phyloP scores from a whole-genome alignment of 1,284 basidiomycete species.

The Cutaneotrichosporon sp. region DNA sequence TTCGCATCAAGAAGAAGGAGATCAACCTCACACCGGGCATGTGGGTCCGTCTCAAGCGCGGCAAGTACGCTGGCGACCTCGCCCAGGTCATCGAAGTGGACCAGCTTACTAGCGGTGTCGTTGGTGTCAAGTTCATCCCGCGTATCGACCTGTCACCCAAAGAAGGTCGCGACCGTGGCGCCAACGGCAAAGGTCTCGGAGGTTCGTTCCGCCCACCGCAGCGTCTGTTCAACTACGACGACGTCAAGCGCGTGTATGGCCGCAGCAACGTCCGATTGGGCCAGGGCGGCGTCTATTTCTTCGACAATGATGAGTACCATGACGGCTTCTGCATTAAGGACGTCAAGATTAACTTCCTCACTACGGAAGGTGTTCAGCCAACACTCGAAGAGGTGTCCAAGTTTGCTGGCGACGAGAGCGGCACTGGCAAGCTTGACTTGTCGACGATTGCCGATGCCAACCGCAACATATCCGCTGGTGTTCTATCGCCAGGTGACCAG shows the following conservation, averaged over 20 bases:
- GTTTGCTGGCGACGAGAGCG: conserved; percentile 60
- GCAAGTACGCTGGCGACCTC: conserved; percentile 90
- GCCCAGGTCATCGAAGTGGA: conserved; percentile 94
- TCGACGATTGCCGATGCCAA: conserved; percentile 46
- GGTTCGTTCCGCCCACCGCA: conserved; percentile 66
- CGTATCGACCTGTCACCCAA: conserved; percentile 92
- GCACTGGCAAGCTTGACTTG: conserved; percentile 39
- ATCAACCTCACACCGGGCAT: conserved; percentile 76
- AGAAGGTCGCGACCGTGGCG: conserved; percentile 61
- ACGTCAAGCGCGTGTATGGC: conserved; percentile 82
- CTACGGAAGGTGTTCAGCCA: conserved; percentile 86
- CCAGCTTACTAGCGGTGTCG: conserved; percentile 66
- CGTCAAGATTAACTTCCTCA: conserved; percentile 73
- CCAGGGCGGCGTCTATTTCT: conserved; percentile 65
- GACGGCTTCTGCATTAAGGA: conserved; percentile 98
- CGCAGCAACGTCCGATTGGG: conserved; percentile 64
- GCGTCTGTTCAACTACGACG: conserved; percentile 89
- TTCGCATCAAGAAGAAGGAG: conserved; percentile 94
- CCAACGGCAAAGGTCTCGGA: conserved; percentile 50
- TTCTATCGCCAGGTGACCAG: conserved; percentile 95
- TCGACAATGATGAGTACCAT: conserved; percentile 87
- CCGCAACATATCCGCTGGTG: conserved; percentile 56
- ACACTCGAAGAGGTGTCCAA: conserved; percentile 93
- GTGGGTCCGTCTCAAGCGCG: conserved; percentile 93
- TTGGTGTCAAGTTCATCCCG: conserved; percentile 89